Evolutionary conservation across 805 yeast genomes (phyloP), one percentile per base, ranked within the genome.

Genomic region (Barnettozyma pratensis): DNA sequence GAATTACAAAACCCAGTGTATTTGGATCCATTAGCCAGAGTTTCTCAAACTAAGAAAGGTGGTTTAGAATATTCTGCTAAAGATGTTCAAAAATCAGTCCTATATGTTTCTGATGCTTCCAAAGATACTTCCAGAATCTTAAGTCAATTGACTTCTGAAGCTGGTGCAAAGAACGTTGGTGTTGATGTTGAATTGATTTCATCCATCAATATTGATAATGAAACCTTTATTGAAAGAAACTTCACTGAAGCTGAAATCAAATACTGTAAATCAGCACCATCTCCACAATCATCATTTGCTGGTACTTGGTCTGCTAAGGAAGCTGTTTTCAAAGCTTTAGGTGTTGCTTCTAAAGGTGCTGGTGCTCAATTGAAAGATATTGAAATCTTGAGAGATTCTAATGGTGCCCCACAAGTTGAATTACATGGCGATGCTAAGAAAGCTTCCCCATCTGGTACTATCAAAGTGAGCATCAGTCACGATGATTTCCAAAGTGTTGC

Each of bases 221-320:
- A 83, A 46, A 92, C 96, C 26, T 94, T 94, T 69, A 66, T 95
- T 50, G 90, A 85, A 69, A 82, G 98, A 65, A 94, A 94, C 76
- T 94, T 91, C 77, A 91, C 98, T 41, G 73, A 65, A 7, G 73
- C 69, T 14, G 99, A 94, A 74, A 83, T 84, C 57, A 74, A 72
- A 35, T 94, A 94, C 76, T 90, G 97, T 68, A 57, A 68, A 51
- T 64, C 73, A 34, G 81, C 97, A 32, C 75, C 97, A 39, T 76
- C 77, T 56, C 87, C 94, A 45, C 86, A 81, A 62, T 88, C 98
- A 11, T 88, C 97, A 4, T 94, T 79, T 70, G 90, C 99, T 29
- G 99, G 99, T 42, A 86, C 96, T 40, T 94, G 99, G 99, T 88
- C 97, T 31, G 99, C 99, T 41, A 94, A 94, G 73, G 99, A 94